Evolutionary conservation across 1,284 basidiomycete species (phyloP).

Genomic region (Cystobasidium pallidum): DNA sequence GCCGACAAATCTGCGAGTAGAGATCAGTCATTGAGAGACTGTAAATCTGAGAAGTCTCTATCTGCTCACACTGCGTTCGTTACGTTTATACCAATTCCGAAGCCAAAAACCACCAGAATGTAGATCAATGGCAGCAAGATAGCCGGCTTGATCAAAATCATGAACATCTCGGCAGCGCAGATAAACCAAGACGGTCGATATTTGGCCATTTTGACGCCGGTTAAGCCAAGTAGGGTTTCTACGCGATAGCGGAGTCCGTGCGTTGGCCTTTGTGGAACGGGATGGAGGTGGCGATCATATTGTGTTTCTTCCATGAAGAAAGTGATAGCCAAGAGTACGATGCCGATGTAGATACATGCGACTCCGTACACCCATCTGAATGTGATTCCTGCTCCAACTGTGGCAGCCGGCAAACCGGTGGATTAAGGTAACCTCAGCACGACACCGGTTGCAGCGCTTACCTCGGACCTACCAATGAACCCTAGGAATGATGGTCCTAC

Average conservation of each 20-base stretch:
- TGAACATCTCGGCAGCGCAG: conserved; percentile 61
- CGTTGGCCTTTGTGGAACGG: conserved; percentile 60
- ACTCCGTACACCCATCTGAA: conserved; percentile 68
- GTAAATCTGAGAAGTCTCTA: neutral
- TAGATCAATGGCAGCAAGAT: conserved; percentile 64
- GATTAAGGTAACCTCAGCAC: no score
- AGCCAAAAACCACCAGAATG: conserved; percentile 70
- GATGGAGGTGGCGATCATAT: conserved; percentile 68
- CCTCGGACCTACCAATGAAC: conserved; percentile 39
- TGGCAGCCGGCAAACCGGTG: neutral
- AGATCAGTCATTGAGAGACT: neutral
- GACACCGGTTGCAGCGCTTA: no score
- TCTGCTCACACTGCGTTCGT: conserved; percentile 64
- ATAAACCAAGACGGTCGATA: conserved; percentile 65
- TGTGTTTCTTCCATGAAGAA: conserved; percentile 70
- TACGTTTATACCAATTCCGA: conserved; percentile 71
- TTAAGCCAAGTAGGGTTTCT: conserved; percentile 68
- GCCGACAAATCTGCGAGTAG: conserved; percentile 61
- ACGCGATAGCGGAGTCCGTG: conserved; percentile 64
- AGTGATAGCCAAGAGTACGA: conserved; percentile 65
- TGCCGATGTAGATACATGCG: conserved; percentile 64
- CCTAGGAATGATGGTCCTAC: conserved; percentile 46
- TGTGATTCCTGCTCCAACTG: conserved; percentile 24
- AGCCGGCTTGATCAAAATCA: conserved; percentile 69
- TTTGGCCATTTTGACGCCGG: conserved; percentile 66